Percentiles rank a stretch among this genome's conserved stretches.
phyloP scores from a whole-genome alignment of 2,329 filamentous ascomycete species.

The Colletotrichum sidae region DNA sequence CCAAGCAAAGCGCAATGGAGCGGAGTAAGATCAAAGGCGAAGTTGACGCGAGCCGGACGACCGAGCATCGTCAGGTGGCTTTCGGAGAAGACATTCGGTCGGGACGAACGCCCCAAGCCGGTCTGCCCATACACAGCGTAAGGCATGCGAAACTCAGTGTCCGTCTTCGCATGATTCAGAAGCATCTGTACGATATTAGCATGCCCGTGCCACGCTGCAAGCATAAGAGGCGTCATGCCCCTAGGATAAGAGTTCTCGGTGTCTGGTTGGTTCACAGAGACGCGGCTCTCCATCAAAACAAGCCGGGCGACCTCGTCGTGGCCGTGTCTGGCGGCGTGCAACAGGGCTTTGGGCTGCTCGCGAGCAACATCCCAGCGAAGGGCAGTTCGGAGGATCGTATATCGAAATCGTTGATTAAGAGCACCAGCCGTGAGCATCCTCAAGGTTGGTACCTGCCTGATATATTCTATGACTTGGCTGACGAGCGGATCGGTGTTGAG shows the following conservation, averaged over 20 bases:
- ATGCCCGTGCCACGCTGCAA: not conserved
- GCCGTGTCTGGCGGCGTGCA: conserved; percentile 12
- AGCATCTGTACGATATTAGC: not conserved
- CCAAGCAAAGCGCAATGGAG: conserved; percentile 17
- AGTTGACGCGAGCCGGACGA: not conserved
- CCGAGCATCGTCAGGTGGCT: not conserved
- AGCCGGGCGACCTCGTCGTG: not conserved
- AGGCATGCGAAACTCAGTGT: not conserved
- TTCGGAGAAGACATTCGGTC: not conserved
- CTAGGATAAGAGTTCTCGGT: not conserved
- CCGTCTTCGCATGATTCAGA: not conserved
- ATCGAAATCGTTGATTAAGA: conserved; percentile 3
- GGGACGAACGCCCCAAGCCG: not conserved
- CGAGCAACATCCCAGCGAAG: conserved; percentile 15
- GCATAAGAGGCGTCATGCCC: too few species aligned
- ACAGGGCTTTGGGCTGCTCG: conserved; percentile 14
- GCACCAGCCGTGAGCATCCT: conserved; percentile 21
- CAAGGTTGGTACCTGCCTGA: not conserved
- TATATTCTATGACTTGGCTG: too few species aligned
- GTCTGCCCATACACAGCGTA: too few species aligned
- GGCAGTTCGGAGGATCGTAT: not conserved
- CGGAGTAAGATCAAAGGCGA: not conserved
- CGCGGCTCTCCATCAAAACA: not conserved
- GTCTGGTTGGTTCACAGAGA: not conserved
- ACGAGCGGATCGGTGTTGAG: too few species aligned